A percentile compares a stretch with the other conserved stretches of the same genome.
phyloP scores from a whole-genome alignment of 257 asterid species.

The Nemophila menziesii region DNA sequence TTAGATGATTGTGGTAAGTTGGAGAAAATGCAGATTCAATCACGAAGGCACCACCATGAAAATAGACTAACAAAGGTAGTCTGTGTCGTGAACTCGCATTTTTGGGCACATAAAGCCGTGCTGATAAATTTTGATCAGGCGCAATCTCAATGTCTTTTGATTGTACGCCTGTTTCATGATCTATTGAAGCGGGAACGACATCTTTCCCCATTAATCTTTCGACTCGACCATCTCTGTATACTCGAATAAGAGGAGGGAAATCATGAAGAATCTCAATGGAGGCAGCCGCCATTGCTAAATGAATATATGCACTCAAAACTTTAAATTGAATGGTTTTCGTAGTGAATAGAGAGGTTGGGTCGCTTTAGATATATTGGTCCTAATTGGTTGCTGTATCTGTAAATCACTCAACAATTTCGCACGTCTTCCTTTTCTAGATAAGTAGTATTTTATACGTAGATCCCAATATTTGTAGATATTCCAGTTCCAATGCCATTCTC shows the following conservation, averaged over 20 bases:
- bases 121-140: conserved; percentile 23
- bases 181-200: conserved; percentile 16
- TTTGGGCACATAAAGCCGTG: conserved; percentile 32
- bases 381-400: too few relatives aligned
- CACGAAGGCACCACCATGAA: conserved; percentile 49
- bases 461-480: too few relatives aligned
- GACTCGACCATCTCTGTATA: conserved; percentile 26
- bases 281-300: not conserved
- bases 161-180: conserved; percentile 22
- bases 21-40: conserved; percentile 32
- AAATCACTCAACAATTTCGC: too few relatives aligned
- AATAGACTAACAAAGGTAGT: conserved; percentile 39
- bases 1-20: conserved; percentile 23
- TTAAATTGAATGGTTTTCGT: not conserved
- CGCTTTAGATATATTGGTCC: too few relatives aligned
- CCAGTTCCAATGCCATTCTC: too few relatives aligned
- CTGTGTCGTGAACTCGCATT: conserved; percentile 10
- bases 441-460: too few relatives aligned
- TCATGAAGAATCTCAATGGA: conserved; percentile 21
- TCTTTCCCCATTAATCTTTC: conserved; percentile 16
- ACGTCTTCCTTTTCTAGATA: too few relatives aligned
- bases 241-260: conserved; percentile 15
- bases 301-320: too few relatives aligned
- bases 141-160: conserved; percentile 37
- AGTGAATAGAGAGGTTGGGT: not conserved